Conservation (phyloP, 805 yeast genomes). For the Hagleromyces aurorensis region DNA sequence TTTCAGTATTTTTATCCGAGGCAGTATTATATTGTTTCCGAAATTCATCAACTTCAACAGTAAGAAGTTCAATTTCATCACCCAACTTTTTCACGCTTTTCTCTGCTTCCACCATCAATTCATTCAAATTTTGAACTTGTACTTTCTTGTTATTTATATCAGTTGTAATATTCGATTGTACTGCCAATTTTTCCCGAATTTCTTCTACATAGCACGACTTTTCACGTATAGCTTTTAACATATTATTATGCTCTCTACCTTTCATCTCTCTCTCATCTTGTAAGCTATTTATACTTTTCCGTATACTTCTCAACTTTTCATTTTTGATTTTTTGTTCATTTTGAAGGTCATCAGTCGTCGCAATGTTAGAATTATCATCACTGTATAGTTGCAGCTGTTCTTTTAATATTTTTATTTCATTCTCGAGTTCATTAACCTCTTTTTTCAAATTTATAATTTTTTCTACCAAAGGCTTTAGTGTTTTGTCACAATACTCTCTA, state of each 20-base stretch:
- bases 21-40: constrained; percentile 2
- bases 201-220: constrained; percentile 14
- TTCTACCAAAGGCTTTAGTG: constrained; percentile 25
- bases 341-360: constrained; percentile 25
- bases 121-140: constrained; percentile 10
- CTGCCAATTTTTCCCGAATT: constrained; percentile 17
- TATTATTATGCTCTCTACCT: constrained; percentile 15
- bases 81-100: constrained; percentile 6
- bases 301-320: constrained; percentile 14
- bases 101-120: constrained; percentile 6
- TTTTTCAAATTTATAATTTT: constrained; percentile 19
- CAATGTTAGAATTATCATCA: constrained; percentile 14
- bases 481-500: constrained; percentile 14
- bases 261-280: constrained; percentile 23
- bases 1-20: not conserved
- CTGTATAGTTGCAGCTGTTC: constrained; percentile 22
- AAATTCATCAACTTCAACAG: constrained; percentile 1
- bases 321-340: constrained; percentile 16
- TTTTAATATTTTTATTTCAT: constrained; percentile 17
- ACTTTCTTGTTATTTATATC: constrained; percentile 9
- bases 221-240: constrained; percentile 19
- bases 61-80: constrained; percentile 4
- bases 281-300: constrained; percentile 18
- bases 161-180: constrained; percentile 9
- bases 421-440: constrained; percentile 20